These are phyloP conservation scores for Neurospora sp. DNA, from an alignment of 495 filamentous ascomycete species.

Conservation along the genomic window DNA sequence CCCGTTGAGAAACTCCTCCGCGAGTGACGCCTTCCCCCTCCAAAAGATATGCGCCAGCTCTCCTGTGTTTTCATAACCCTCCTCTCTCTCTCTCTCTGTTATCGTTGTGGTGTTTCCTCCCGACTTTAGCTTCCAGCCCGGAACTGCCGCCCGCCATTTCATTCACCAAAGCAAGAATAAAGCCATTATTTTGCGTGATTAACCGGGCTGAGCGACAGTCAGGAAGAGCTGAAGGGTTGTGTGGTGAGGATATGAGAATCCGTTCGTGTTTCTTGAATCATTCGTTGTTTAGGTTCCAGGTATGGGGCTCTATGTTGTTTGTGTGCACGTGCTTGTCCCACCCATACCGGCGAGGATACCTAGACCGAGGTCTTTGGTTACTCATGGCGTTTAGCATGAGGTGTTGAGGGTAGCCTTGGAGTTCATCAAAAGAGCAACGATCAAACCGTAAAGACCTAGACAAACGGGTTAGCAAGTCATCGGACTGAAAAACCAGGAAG, in stretches of 20 bases:
- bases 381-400: slow-evolving; percentile 24
- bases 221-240: background rate
- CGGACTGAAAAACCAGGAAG: background rate
- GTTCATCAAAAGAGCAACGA: slow-evolving; percentile 99
- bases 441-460: slow-evolving; percentile 89
- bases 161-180: background rate
- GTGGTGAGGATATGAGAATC: background rate
- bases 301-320: background rate
- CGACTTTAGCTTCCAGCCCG: background rate
- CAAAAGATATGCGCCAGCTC: background rate
- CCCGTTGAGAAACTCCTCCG: background rate
- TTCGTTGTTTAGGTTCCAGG: background rate
- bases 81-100: background rate
- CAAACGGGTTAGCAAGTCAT: slow-evolving; percentile 4
- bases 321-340: background rate
- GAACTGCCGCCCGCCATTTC: background rate
- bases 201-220: background rate
- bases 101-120: background rate
- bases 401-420: slow-evolving; percentile 54
- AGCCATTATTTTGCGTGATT: background rate
- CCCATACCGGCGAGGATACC: background rate
- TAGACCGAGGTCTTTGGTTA: background rate
- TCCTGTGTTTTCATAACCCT: background rate
- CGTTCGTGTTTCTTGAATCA: background rate
- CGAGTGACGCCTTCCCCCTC: background rate